Base-by-base conservation (phyloP, 768 basidiomycete genomes). In the Lentinus brumalis region DNA sequence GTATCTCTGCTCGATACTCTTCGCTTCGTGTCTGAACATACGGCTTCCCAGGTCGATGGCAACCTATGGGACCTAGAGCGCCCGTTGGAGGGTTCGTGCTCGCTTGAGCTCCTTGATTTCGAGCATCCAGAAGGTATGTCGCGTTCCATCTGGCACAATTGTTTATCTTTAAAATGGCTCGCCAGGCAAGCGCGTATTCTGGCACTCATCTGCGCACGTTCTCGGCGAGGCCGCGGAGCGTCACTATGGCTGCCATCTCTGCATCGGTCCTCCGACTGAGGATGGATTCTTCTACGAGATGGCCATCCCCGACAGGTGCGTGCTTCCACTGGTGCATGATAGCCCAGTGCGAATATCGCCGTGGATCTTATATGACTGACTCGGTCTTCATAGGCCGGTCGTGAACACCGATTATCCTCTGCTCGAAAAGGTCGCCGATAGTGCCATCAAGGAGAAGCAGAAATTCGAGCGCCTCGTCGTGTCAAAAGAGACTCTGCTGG, bases 241-340 rank as follows among this genome's bases (percentile, higher is more conserved):
- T 55, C 94, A 97, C 73, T 96, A 98, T 73, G 96, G 96, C 42
- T 97, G 95, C 73, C 95, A 97, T 79, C 82, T 99, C 14, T 97
- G 96, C 70, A 87, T 97, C 62, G 97, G 97, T 3, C 97, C 97
- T 15, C 97, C 97, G 26, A 94, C 95, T 2, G 94, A 96, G 31
- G 95, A 98, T 7, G 97, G 97, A 21, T 99, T 99, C 84, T 99
- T 97, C 81, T 99, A 99, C 73, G 97, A 99, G 74, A 98, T 99
- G 97, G 87, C 86, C 15, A 94, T 94, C 66, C 79, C 87, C 40
- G 89, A 94, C 60, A 79, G 91, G 89, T 88, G n/a, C 6, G 54
- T 46, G 18, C 6, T 46, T 21, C 18, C 10, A 9, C 10, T 18
- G 11, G n/a, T 9, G n/a, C 10, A 46, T n/a, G n/a, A 2, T n/a